phyloP scores from a whole-genome alignment of 441 rosid genomes.

The Erodium chrysanthum region DNA sequence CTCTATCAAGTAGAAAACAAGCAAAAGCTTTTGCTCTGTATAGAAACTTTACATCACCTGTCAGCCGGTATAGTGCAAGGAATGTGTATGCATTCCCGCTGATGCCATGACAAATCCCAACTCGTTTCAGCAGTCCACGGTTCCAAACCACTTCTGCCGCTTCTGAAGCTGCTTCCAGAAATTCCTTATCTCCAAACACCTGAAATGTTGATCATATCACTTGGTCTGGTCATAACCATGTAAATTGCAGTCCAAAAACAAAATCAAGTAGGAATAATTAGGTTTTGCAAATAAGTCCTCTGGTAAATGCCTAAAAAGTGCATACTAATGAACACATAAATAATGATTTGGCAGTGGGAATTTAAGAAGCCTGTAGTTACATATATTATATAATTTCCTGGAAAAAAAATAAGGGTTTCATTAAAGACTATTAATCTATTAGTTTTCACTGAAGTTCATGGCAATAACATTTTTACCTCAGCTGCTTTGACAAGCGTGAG shows the following conservation, averaged over 20 bases:
- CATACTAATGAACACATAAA: no score
- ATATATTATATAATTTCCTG: no score
- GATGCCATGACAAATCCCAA: slow-evolving; percentile 63
- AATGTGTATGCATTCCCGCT: slow-evolving; percentile 54
- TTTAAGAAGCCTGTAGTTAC: no score
- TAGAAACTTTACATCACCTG: slow-evolving; percentile 36
- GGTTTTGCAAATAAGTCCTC: no score
- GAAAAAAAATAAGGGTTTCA: no score
- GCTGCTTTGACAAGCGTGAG: slow-evolving; percentile 60
- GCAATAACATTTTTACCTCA: slow-evolving; percentile 27
- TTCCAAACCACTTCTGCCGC: slow-evolving; percentile 59
- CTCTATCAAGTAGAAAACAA: slow-evolving; percentile 48
- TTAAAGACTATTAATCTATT: neutral
- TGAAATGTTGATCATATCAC: slow-evolving; percentile 17
- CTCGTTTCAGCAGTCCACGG: slow-evolving; percentile 52
- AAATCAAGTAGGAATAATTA: no score
- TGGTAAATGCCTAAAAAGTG: no score
- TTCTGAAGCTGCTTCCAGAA: slow-evolving; percentile 50
- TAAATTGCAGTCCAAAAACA: no score
- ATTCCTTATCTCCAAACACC: slow-evolving; percentile 46
- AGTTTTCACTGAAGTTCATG: neutral
- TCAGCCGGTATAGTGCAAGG: slow-evolving; percentile 41
- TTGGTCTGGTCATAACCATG: no score
- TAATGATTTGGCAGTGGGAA: no score
- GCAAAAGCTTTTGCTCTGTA: slow-evolving; percentile 53